These are phyloP conservation scores for Dipteronia sinensis DNA, from an alignment of 345 rosid genomes.

Conservation along the genomic window DNA sequence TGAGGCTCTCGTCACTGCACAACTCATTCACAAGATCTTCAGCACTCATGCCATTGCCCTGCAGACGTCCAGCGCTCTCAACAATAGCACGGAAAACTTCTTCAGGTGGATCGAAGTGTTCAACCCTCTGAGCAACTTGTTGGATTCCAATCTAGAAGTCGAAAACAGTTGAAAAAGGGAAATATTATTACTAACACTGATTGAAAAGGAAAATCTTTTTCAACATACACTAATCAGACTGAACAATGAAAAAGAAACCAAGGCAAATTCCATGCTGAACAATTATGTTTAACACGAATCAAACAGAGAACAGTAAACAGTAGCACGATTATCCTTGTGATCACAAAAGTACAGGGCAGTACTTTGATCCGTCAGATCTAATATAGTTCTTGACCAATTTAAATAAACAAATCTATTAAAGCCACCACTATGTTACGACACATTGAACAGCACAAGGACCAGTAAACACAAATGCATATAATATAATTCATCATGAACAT, in stretches of 20 bases:
- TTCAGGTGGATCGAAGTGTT: slow-evolving; percentile 46
- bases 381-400: no score
- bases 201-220: background rate
- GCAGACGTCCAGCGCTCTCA: slow-evolving; percentile 51
- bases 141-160: slow-evolving; percentile 47
- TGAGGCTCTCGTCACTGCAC: slow-evolving; percentile 58
- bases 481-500: background rate
- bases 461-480: no score
- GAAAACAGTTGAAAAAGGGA: background rate
- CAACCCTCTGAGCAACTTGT: slow-evolving; percentile 57
- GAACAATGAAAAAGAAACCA: no score
- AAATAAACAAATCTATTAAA: no score
- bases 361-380: no score
- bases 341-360: no score
- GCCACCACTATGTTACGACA: no score
- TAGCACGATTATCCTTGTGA: no score
- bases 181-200: background rate
- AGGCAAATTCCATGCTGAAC: background rate
- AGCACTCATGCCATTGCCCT: slow-evolving; percentile 29
- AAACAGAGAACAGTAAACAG: no score
- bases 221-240: background rate
- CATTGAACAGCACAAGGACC: no score
- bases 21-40: slow-evolving; percentile 56
- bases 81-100: slow-evolving; percentile 64
- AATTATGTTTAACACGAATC: no score